Evolutionary conservation across 129 eudicot genomes (phyloP), one percentile per base, ranked within the genome.

Genomic region (Centella asiatica): DNA sequence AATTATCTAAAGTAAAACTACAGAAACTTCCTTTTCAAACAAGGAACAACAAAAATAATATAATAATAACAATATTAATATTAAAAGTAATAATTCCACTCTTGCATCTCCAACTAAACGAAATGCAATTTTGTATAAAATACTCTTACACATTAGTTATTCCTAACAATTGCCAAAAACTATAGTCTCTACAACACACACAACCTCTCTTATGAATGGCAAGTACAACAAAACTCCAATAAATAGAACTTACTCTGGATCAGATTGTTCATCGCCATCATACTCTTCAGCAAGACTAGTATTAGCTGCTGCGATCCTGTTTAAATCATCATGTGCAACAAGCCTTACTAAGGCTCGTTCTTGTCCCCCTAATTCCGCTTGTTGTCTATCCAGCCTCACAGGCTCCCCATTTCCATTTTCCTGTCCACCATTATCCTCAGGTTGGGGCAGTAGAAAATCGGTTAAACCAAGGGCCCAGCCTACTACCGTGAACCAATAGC

Each of bases 391-490:
- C 47, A 72, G 94, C 66, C 93, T 72, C 50, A 62, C 81, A 18
- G 66, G 76, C 42, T 79, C 88, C 37, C 60, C 83, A 58, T 86
- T 90, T 22, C 75, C 97, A 73, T 81, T 81, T 47, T 90, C 93
- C 71, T 74, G 87, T 23, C 73, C 79, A 60, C 62, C 78, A 64
- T 60, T 68, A 59, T 90, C 95, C 68, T 83, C 97, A 14, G 94
- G 87, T 53, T 66, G 69, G 25, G 95, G 95, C 60, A 90, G 85
- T 62, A 90, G 66, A 67, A 67, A 90, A n/a, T 90, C 94, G 0
- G 87, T 79, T 45, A 90, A 77, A 44, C 95, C 93, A 66, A 90
- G 97, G 0, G 87, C 80, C 94, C 94, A 90, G 15, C 95, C 97
- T 54, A 81, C 90, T 24, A 72, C 94, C 24, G 94, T 79, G 70